Conservation (phyloP, 1,284 basidiomycete species). For the Tilletia walkeri region DNA sequence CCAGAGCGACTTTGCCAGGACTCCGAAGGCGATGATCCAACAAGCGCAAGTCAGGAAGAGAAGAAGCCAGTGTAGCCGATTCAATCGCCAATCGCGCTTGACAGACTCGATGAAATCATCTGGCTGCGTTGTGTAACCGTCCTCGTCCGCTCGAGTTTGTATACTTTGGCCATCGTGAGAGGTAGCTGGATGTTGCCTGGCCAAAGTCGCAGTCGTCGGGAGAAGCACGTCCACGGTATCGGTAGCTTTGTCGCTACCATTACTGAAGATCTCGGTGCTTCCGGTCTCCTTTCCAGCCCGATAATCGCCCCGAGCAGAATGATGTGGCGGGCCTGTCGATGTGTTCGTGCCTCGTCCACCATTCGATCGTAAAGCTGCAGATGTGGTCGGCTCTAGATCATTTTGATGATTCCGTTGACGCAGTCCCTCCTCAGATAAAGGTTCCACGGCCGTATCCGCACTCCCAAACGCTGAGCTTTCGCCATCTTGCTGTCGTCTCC, state of each 20-base stretch:
- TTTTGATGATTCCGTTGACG: not conserved
- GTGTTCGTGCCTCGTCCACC: not conserved
- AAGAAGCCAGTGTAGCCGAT: constrained; percentile 42
- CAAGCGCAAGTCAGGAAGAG: constrained; percentile 35
- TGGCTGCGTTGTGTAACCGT: not conserved
- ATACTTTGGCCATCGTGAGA: too few species aligned
- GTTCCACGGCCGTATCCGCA: not conserved
- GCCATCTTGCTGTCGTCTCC: not conserved
- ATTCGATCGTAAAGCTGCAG: not conserved
- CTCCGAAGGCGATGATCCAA: constrained; percentile 46
- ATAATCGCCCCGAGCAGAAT: not conserved
- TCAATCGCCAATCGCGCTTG: constrained; percentile 28
- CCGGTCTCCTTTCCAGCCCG: not conserved
- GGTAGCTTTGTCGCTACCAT: not conserved
- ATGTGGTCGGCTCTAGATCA: not conserved
- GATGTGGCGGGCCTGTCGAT: not conserved
- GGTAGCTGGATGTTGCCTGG: too few species aligned
- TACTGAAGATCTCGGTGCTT: not conserved
- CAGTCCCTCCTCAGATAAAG: not conserved
- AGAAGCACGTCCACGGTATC: too few species aligned
- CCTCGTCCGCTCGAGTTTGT: not conserved
- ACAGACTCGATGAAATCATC: constrained; percentile 20
- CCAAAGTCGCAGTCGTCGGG: not conserved
- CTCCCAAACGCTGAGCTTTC: not conserved
- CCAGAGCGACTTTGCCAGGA: constrained; percentile 41